Base-by-base conservation (phyloP, 1,284 basidiomycete species). In the Coriolopsis trogii region DNA sequence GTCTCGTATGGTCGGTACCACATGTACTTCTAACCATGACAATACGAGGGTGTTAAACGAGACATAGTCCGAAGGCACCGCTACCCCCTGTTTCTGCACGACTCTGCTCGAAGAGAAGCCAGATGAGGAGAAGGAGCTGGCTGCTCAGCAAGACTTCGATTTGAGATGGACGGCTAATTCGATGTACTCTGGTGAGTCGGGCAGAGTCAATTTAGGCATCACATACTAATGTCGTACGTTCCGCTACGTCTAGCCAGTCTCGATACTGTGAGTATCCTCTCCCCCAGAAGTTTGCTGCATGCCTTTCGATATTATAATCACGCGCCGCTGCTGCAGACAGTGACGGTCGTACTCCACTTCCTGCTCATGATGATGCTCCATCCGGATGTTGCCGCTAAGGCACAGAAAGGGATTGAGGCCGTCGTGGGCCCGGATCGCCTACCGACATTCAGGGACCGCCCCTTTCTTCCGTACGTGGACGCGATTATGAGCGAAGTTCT, bases 141-240 rank as follows among this genome's bases (percentile, higher is more conserved):
- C 2, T 63, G 70, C 29, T 56, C 67, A 75, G 39, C 69, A 75
- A 28, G 81, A 85, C 58, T 81, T 81, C 54, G 85, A 88, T 53
- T 70, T 89, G 39, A 81, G 82, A 53, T 85, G 84, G 82, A 80
- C 82, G 1, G 85, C 86, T 6, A 87, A 87, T 62, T 86, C 84
- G 15, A 86, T 88, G 82, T 89, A 85, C 62, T 70, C 76, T 20
- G 74, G 72, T 63, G 16, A 28, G 56, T 48, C 9, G 6, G 9
- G 60, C 47, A 8, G 8, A 18, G 13, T 24, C 16, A 23, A 18
- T 16, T 15, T 31, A 4, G 26, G 31, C 23, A 41, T 39, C 46
- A 23, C 39, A 23, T 10, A 16, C 16, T 25, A 34, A 30, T 12
- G 33, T 16, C 13, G 7, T 18, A 8, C 33, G 38, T 43, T 36